Conservation (phyloP, 2,329 filamentous ascomycete genomes). For the Penicillium aurantiogriseum region DNA sequence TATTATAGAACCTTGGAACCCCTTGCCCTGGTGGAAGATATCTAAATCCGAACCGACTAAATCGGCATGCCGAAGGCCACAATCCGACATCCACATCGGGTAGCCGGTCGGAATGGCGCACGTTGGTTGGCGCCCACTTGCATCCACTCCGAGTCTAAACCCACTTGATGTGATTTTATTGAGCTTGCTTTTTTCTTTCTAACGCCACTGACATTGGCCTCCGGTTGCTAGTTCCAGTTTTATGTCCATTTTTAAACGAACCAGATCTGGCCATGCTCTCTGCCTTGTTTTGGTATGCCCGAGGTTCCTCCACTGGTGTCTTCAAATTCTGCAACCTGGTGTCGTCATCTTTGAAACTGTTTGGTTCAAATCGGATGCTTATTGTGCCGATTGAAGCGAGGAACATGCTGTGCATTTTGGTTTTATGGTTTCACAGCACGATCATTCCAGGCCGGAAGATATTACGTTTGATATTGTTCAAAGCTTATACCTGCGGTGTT, state of each 20-base stretch:
- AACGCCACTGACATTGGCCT: neutral
- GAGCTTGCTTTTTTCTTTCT: neutral
- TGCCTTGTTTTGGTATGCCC: neutral
- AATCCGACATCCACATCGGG: neutral
- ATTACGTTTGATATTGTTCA: neutral
- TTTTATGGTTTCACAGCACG: neutral
- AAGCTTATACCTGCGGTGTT: neutral
- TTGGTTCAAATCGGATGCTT: neutral
- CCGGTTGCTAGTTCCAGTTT: neutral
- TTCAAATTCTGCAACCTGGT: neutral
- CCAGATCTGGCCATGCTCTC: neutral
- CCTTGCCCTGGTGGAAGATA: neutral
- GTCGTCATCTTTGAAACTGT: neutral
- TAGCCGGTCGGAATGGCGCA: neutral
- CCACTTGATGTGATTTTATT: neutral
- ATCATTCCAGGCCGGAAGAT: neutral
- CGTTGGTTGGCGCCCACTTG: neutral
- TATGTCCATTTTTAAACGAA: neutral
- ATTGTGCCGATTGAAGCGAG: neutral
- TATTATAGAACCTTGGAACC: neutral
- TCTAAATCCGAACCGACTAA: neutral
- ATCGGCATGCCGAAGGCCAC: slow-evolving; percentile 2
- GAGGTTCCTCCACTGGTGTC: neutral
- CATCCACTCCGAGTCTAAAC: neutral
- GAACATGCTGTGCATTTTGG: neutral